Evolutionary conservation across 768 basidiomycete genomes (phyloP).

Genomic region (Coprinellus aureogranulatus): DNA sequence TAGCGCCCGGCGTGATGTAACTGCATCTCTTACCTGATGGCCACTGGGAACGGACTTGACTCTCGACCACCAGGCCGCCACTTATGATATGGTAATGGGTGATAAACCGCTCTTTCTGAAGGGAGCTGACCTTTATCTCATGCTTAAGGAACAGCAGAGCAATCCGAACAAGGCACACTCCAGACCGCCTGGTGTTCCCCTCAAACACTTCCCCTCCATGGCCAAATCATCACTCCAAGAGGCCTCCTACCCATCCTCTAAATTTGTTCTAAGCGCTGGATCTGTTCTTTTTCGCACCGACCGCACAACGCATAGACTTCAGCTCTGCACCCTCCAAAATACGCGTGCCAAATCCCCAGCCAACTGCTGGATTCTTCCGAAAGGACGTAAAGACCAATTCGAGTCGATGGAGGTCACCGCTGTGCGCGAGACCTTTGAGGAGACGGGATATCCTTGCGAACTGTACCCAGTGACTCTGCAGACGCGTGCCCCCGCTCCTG

Average conservation of each 20-base stretch:
- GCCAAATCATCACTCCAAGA: neutral
- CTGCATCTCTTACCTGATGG: neutral
- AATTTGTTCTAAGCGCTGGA: conserved; percentile 43
- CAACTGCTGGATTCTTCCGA: conserved; percentile 48
- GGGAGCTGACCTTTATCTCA: too few species aligned
- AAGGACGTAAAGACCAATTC: conserved; percentile 59
- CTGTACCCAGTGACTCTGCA: conserved; percentile 48
- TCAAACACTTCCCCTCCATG: neutral
- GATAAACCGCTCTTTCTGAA: too few species aligned
- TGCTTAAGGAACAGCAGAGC: too few species aligned
- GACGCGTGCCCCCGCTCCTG: conserved; percentile 54
- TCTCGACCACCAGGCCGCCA: neutral
- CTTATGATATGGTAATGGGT: too few species aligned
- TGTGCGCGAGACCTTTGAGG: conserved; percentile 61
- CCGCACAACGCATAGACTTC: conserved; percentile 17
- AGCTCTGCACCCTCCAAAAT: conserved; percentile 40
- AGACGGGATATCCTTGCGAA: conserved; percentile 58
- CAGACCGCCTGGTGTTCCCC: neutral
- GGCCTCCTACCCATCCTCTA: conserved; percentile 5
- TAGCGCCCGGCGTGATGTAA: neutral
- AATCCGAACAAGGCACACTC: too few species aligned
- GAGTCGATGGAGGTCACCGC: conserved; percentile 53
- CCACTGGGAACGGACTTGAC: neutral
- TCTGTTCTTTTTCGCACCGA: conserved; percentile 35
- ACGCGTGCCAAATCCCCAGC: conserved; percentile 8